Base-by-base conservation (phyloP, 371 early-diverging fungal genomes). In the Zychaea mexicana region DNA sequence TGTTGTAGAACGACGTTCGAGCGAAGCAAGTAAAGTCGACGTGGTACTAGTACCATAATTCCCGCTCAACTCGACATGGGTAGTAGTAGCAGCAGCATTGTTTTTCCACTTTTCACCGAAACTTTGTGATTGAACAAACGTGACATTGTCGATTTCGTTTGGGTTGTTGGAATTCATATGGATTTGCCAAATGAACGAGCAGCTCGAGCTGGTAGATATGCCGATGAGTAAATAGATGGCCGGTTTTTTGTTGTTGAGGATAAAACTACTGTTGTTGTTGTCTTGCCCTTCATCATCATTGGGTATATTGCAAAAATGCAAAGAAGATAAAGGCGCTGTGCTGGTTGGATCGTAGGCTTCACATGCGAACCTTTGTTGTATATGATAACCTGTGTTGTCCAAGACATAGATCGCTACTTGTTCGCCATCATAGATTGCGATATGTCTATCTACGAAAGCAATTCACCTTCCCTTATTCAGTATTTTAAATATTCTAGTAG, bases 401-500 rank as follows among this genome's bases (percentile, higher is more conserved):
- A 68, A 74, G 21, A 56, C 59, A 36, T 77, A 78, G 1, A 81
- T 9, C 10, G 61, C 57, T 0, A 78, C 10, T 10, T 64, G 69
- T 0, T 61, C 49, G 6, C 79, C 82, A 52, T 82, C 69, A 62
- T 79, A 82, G 2, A 76, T 67, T 2, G 74, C 76, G 38, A 78
- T 30, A 55, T 70, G 68, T 52, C 64, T 72, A 52, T 72, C 80
- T 82, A 60, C 17, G 27, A 39, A 19, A 28, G 45, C 0, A 21
- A 60, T 15, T 24, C 15, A 32, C 27, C n/a, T 21, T 27, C 22
- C 31, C 27, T 7, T 30, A 24, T 45, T 60, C 27, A 32, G 52
- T 27, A 52, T 42, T n/a, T 15, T 19, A 32, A 17, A 17, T 15
- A 6, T n/a, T 42, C n/a, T 15, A 17, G 4, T 42, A 17, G 7